These are phyloP conservation scores for Marasmius fiardii DNA, from an alignment of 1,284 basidiomycete genomes.

Conservation along the genomic window DNA sequence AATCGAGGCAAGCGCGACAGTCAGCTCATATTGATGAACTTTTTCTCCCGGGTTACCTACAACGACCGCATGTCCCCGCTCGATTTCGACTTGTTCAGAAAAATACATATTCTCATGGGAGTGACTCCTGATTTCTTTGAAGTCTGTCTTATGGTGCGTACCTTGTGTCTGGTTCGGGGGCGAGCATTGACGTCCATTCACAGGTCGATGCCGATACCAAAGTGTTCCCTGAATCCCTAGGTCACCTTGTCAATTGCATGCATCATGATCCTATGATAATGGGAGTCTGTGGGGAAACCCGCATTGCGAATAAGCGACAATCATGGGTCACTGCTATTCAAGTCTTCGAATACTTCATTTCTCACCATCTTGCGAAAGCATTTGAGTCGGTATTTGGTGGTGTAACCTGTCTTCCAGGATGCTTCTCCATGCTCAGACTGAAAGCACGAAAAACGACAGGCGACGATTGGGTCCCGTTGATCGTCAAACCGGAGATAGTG, in stretches of 20 bases:
- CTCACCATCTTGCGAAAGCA: slow-evolving; percentile 96
- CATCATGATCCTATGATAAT: slow-evolving; percentile 98
- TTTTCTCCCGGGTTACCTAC: slow-evolving; percentile 98
- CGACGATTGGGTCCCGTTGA: slow-evolving; percentile 97
- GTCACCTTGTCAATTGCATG: slow-evolving; percentile 94
- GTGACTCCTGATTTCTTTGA: slow-evolving; percentile 99
- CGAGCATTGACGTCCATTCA: slow-evolving; percentile 28
- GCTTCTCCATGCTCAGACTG: slow-evolving; percentile 99
- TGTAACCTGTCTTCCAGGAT: slow-evolving; percentile 98
- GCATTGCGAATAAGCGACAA: slow-evolving; percentile 96
- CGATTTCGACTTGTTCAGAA: slow-evolving; percentile 98
- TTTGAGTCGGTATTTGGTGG: slow-evolving; percentile 99
- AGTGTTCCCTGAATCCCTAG: slow-evolving; percentile 84
- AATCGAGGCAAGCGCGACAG: slow-evolving; percentile 99
- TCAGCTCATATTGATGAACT: slow-evolving; percentile 99
- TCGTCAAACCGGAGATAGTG: slow-evolving; percentile 97
- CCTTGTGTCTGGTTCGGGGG: neutral
- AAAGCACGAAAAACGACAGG: slow-evolving; percentile 87
- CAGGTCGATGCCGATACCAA: slow-evolving; percentile 98
- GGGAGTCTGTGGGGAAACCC: slow-evolving; percentile 98
- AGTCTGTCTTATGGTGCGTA: slow-evolving; percentile 87
- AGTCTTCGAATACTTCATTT: slow-evolving; percentile 99
- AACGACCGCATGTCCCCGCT: slow-evolving; percentile 98
- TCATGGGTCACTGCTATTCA: slow-evolving; percentile 99
- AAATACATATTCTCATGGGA: slow-evolving; percentile 95